Percentiles rank a stretch among this genome's conserved stretches.
phyloP scores from a whole-genome alignment of 2,329 filamentous ascomycete species.

The Nannizziopsis barbatae region DNA sequence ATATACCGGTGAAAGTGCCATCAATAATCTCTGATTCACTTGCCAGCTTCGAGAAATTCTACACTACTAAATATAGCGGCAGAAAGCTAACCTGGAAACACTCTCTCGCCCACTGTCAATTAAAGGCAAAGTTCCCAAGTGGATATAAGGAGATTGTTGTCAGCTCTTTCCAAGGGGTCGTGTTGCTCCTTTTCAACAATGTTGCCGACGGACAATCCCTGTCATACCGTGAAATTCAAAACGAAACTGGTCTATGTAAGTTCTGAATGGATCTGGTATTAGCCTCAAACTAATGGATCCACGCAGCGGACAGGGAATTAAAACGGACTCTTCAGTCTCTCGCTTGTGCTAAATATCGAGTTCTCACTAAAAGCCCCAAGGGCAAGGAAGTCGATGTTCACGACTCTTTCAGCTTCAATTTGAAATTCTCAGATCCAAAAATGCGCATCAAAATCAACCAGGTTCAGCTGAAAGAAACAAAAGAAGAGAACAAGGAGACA shows the following conservation, averaged over 20 bases:
- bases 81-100: conserved; percentile 86
- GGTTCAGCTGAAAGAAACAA: conserved; percentile 92
- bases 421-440: conserved; percentile 64
- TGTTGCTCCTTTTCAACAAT: conserved; percentile 81
- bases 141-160: conserved; percentile 81
- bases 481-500: conserved; percentile 86
- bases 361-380: conserved; percentile 75
- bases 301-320: conserved; percentile 58
- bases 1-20: conserved; percentile 64
- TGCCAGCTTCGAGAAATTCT: conserved; percentile 71
- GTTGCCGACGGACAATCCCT: conserved; percentile 52
- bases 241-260: conserved; percentile 60
- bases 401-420: conserved; percentile 79
- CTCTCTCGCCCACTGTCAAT: conserved; percentile 75
- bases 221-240: conserved; percentile 62
- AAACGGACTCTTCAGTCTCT: conserved; percentile 87
- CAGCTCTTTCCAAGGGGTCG: conserved; percentile 82
- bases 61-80: conserved; percentile 80
- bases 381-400: conserved; percentile 64
- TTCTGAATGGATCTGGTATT: conserved; percentile 12
- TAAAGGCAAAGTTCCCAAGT: conserved; percentile 68
- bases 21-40: conserved; percentile 63
- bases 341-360: conserved; percentile 77
- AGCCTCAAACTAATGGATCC: background rate
- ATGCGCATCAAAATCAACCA: conserved; percentile 97